Evolutionary conservation across 78 protist genomes (phyloP), one percentile per base, ranked within the genome.

Genomic region (Cavenderia fasciculata): DNA sequence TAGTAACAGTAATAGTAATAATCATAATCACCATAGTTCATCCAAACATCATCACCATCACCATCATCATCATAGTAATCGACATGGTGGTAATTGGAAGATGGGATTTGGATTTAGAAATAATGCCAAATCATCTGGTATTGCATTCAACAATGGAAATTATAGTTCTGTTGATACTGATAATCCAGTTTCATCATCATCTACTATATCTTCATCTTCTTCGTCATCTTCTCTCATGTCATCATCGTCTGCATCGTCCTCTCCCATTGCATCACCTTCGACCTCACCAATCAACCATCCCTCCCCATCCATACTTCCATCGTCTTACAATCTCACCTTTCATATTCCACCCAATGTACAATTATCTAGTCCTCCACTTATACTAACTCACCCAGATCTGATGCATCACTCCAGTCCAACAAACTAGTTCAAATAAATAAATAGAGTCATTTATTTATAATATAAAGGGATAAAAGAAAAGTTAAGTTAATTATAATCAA

Each of bases 51-150:
- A 74, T 40, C 65, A 52, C 4, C 68, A 74, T 41, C 41, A 38
- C 14, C 63, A 57, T 23, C 68, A 52, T 16, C 84, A 74, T 41
- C 84, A 52, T 27, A 31, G n/a, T 11, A 11, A 25, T 11, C 10
- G 18, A 16, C 34, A 41, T 25, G 66, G 52, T 66, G 57, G 52
- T 18, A 75, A 75, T 8, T 75, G 65, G 56, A 79, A 79, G 43
- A 66, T 79, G 88, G 88, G 88, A 36, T 79, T 79, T 54, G 88
- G 88, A 38, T 79, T 79, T 54, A 79, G 62, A 54, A 68, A 79
- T 29, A 70, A 70, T 54, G 88, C 70, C 14, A 79, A 66, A 34
- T 61, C 65, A 21, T 76, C 41, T 29, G 46, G 46, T 46, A 33
- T 38, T 25, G 38, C 57, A 38, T 38, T 25, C 46, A 79, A 65